Percentiles rank a stretch among this genome's conserved stretches.
These are phyloP conservation scores for Cytospora mali DNA, from an alignment of 2,329 filamentous ascomycete genomes.

Conservation along the genomic window DNA sequence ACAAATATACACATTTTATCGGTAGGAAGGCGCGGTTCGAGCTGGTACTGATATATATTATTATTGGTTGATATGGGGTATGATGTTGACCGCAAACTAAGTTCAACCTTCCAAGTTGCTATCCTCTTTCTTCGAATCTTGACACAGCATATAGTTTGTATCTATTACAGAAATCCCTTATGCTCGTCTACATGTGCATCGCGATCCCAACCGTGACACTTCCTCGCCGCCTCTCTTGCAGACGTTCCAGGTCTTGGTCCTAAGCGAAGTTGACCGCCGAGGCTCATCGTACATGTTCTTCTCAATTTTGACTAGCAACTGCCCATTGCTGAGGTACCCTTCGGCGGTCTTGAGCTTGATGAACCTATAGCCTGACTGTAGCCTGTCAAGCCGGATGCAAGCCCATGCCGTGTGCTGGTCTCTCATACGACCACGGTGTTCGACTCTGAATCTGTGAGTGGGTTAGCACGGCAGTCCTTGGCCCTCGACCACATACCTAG, in stretches of 20 bases:
- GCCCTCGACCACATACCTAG: no score
- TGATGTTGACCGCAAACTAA: no score
- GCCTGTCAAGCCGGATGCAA: slow-evolving; percentile 61
- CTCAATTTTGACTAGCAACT: slow-evolving; percentile 55
- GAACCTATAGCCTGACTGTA: slow-evolving; percentile 57
- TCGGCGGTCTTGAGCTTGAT: slow-evolving; percentile 51
- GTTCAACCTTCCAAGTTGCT: no score
- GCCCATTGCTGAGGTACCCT: slow-evolving; percentile 47
- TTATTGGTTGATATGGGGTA: no score
- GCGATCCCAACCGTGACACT: slow-evolving; percentile 17
- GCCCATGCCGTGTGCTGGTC: slow-evolving; percentile 55
- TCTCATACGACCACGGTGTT: slow-evolving; percentile 47
- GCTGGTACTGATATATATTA: no score
- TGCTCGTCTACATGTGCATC: slow-evolving; percentile 11
- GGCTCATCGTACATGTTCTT: slow-evolving; percentile 42
- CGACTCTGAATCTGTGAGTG: slow-evolving; percentile 53
- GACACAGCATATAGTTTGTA: neutral
- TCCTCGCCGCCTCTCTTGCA: slow-evolving; percentile 20
- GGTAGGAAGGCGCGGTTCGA: slow-evolving; percentile 51
- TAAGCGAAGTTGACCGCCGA: slow-evolving; percentile 7
- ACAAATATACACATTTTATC: slow-evolving; percentile 60
- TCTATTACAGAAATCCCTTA: neutral
- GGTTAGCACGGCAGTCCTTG: neutral
- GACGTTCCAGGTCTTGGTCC: slow-evolving; percentile 22
- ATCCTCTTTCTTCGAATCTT: neutral